Percentiles rank a stretch among this genome's conserved stretches.
Conservation (phyloP, 129 eudicot species). For the Apium graveolens region DNA sequence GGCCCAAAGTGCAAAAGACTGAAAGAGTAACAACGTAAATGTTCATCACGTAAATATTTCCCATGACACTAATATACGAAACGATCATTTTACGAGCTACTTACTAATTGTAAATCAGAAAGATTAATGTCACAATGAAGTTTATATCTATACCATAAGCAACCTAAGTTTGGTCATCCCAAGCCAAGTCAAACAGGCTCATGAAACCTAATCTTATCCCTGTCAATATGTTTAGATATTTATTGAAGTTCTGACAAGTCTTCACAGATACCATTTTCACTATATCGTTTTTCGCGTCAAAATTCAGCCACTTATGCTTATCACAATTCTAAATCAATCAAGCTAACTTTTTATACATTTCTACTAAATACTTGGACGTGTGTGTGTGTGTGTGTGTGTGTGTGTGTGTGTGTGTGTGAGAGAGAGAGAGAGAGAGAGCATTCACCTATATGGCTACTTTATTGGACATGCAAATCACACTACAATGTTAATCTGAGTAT, state of each 20-base stretch:
- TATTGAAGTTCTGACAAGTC: background rate
- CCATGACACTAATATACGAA: no score
- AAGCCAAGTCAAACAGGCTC: no score
- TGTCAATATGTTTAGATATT: background rate
- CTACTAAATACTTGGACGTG: background rate
- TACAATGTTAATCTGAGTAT: background rate
- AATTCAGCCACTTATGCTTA: background rate
- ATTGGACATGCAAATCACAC: background rate
- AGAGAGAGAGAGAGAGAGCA: background rate
- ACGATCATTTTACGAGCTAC: no score
- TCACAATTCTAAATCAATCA: background rate
- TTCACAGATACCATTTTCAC: background rate
- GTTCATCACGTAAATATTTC: background rate
- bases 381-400: no score
- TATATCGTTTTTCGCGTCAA: background rate
- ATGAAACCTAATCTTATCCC: background rate
- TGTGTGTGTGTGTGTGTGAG: background rate
- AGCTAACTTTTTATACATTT: background rate
- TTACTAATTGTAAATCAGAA: no score
- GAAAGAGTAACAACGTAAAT: background rate
- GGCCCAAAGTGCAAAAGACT: background rate
- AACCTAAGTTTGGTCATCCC: no score
- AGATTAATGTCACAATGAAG: no score
- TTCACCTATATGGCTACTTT: background rate
- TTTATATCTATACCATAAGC: no score